Conservation (phyloP, 208 protist species). For the Endotrypanum monterogeii region DNA sequence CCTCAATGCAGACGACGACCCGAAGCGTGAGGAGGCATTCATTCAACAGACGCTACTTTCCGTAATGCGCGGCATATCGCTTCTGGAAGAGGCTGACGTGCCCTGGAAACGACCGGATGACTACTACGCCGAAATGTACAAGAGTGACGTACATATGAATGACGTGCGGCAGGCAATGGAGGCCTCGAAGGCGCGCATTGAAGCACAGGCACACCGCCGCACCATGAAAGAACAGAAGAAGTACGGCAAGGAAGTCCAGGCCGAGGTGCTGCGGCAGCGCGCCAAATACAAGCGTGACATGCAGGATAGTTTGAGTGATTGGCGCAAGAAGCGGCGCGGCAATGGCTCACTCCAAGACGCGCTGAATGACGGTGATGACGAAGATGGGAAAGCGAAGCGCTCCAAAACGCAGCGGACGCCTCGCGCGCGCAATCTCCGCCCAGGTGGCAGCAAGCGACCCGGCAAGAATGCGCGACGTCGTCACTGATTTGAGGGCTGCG, state of each 20-base stretch:
- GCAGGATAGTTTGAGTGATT: conserved; percentile 82
- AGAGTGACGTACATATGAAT: conserved; percentile 95
- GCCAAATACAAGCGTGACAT: conserved; percentile 94
- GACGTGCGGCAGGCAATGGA: conserved; percentile 90
- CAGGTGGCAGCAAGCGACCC: conserved; percentile 76
- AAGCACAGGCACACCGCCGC: conserved; percentile 81
- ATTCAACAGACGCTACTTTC: conserved; percentile 91
- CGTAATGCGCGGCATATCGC: conserved; percentile 65
- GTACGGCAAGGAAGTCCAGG: conserved; percentile 96
- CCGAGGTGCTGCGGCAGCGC: conserved; percentile 92
- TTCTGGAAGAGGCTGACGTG: conserved; percentile 82
- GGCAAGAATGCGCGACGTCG: conserved; percentile 87
- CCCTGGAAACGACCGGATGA: conserved; percentile 90
- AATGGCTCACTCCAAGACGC: conserved; percentile 70
- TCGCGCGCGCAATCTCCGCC: conserved; percentile 54
- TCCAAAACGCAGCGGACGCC: conserved; percentile 28
- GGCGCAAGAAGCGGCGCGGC: conserved; percentile 84
- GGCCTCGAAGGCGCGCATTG: conserved; percentile 77
- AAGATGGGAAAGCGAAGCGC: conserved; percentile 16
- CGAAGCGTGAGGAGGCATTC: conserved; percentile 93
- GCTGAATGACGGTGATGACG: conserved; percentile 61
- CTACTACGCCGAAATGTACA: conserved; percentile 97
- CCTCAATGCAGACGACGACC: conserved; percentile 89
- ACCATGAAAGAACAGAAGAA: conserved; percentile 95
- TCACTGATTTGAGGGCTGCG: conserved; percentile 25